Evolutionary conservation across 768 basidiomycete species (phyloP), one percentile per base, ranked within the genome.

Genomic region (Leccinum incarnatum): DNA sequence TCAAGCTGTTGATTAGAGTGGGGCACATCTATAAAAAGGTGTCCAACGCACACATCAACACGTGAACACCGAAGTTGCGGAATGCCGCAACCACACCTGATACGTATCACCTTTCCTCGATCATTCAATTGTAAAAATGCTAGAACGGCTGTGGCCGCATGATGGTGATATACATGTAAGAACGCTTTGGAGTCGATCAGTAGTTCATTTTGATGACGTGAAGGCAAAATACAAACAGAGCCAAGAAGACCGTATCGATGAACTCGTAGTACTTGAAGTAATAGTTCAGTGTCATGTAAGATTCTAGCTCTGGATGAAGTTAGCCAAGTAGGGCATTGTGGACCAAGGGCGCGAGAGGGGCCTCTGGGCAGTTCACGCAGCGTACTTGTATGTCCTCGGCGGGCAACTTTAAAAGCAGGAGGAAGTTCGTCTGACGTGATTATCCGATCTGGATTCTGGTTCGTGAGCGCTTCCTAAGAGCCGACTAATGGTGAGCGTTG

Each of bases 161-260:
- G 95, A 77, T 98, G 95, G 74, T 97, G 95, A 80, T 95, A 97
- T 60, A 98, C 95, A 76, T 98, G 95, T 63, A 98, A 79, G 78
- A 98, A 98, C 62, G 90, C 94, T 94, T 45, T 30, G 34, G 10
- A 46, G 27, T 29, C 17, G 19, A 40, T 42, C 1, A 30, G 46
- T n/a, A 17, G 40, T 51, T 23, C 57, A 11, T 37, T 45, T 42
- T 32, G 11, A 32, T 34, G 21, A n/a, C 12, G n/a, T 19, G 15
- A 36, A 57, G 19, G 30, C 8, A 30, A 9, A 29, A 25, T 12
- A 77, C 87, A 58, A 66, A 94, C 67, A 96, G 77, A 29, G 90
- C 90, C 57, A 98, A 85, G 83, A 98, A 98, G 61, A 97, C 82
- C 21, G 95, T 98, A 79, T 98, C 95, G 62, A 94, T 70, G 59